Evolutionary conservation across 116 monocot genomes (phyloP).

Genomic region (Zostera marina): DNA sequence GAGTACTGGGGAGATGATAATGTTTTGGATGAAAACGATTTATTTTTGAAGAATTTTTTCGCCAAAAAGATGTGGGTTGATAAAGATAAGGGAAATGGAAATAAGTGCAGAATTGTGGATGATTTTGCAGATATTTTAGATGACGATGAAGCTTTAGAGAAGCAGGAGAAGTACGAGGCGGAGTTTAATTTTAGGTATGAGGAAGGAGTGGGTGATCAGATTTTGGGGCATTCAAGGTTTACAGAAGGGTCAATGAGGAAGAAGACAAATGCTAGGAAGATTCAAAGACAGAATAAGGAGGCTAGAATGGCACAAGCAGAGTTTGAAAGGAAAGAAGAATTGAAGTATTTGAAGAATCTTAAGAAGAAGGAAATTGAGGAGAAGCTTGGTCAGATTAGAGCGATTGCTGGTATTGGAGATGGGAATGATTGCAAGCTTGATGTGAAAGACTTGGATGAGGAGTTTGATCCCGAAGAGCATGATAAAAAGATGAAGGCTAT

Average conservation of each 20-base stretch:
- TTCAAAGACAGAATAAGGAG: slow-evolving; percentile 81
- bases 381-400: slow-evolving; percentile 59
- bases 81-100: slow-evolving; percentile 21
- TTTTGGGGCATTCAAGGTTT: slow-evolving; percentile 56
- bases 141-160: slow-evolving; percentile 70
- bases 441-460: slow-evolving; percentile 60
- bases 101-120: background rate
- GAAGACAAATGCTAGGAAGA: slow-evolving; percentile 61
- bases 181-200: slow-evolving; percentile 74
- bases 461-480: slow-evolving; percentile 84
- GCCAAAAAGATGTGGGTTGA: slow-evolving; percentile 42
- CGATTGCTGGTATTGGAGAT: slow-evolving; percentile 50
- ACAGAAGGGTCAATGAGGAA: slow-evolving; percentile 80
- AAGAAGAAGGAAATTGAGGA: slow-evolving; percentile 97
- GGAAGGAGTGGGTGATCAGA: slow-evolving; percentile 56
- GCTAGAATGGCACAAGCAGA: slow-evolving; percentile 76
- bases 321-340: slow-evolving; percentile 64
- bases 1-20: slow-evolving; percentile 60
- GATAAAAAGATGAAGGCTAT: slow-evolving; percentile 69
- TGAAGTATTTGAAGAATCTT: slow-evolving; percentile 87
- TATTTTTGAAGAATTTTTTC: slow-evolving; percentile 66
- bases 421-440: slow-evolving; percentile 23
- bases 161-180: slow-evolving; percentile 70
- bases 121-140: slow-evolving; percentile 27
- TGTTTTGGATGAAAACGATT: slow-evolving; percentile 37